Percentiles rank a stretch among this genome's conserved stretches.
Conservation (phyloP, 1,139 yeast species). For the Casaregolazyma lundiana region DNA sequence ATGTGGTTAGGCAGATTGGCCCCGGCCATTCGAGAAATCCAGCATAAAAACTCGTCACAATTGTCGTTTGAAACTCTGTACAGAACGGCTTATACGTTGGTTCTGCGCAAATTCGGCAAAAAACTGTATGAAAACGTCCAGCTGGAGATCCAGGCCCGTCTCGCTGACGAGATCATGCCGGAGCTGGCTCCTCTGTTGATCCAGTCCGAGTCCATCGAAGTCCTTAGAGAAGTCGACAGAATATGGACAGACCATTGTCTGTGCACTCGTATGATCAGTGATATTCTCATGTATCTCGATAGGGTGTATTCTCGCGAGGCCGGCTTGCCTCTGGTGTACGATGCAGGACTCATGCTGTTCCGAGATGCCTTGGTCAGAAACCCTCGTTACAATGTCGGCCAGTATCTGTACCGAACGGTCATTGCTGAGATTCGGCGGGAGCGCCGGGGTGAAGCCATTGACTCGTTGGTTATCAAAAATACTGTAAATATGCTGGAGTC, state of each 20-base stretch:
- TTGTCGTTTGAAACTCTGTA: conserved; percentile 83
- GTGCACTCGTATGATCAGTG: conserved; percentile 76
- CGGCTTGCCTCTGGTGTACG: conserved; percentile 63
- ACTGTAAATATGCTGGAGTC: conserved; percentile 70
- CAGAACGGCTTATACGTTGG: conserved; percentile 74
- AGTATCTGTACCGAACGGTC: conserved; percentile 45
- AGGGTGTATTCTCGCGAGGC: conserved; percentile 78
- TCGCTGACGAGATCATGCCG: conserved; percentile 35
- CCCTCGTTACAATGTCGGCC: conserved; percentile 49
- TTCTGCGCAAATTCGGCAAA: conserved; percentile 67
- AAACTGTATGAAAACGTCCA: conserved; percentile 63
- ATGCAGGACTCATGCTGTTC: conserved; percentile 65
- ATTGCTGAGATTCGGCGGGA: conserved; percentile 56
- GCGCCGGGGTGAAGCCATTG: conserved; percentile 58
- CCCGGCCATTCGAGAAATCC: conserved; percentile 75
- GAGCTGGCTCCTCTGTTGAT: conserved; percentile 20
- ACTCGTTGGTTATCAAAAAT: conserved; percentile 56
- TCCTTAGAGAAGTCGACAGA: conserved; percentile 44
- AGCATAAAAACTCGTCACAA: conserved; percentile 65
- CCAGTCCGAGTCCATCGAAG: conserved; percentile 22
- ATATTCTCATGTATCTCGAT: conserved; percentile 80
- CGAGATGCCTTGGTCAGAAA: conserved; percentile 41
- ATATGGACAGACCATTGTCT: conserved; percentile 76
- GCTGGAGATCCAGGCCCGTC: conserved; percentile 46
- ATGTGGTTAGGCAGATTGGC: conserved; percentile 63